These are phyloP conservation scores for Gynochthodes officinalis DNA, from an alignment of 257 asterid genomes.

Conservation along the genomic window DNA sequence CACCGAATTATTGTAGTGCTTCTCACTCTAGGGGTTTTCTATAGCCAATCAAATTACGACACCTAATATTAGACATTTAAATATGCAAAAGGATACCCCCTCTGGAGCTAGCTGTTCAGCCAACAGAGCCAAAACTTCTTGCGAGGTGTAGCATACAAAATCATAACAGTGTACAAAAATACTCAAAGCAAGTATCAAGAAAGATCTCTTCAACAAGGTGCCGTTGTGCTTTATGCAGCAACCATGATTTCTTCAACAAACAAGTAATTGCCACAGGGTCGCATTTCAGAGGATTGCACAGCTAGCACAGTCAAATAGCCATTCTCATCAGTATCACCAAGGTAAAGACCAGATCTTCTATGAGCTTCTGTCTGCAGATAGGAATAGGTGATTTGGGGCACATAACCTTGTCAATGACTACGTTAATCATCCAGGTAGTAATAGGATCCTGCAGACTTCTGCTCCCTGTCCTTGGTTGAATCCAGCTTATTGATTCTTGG, in stretches of 20 bases:
- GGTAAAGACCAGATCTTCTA: background rate
- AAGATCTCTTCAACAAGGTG: background rate
- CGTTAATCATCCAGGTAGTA: conserved; percentile 82
- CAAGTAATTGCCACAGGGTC: background rate
- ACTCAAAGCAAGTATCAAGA: background rate
- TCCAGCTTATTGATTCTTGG: conserved; percentile 96
- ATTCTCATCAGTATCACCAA: background rate
- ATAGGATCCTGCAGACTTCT: conserved; percentile 88
- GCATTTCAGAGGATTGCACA: background rate
- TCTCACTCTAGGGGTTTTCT: background rate
- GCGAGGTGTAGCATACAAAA: background rate
- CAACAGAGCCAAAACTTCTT: conserved; percentile 11
- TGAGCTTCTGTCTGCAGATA: background rate
- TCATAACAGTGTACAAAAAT: background rate
- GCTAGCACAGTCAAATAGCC: conserved; percentile 3
- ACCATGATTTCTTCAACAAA: background rate
- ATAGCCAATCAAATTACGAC: background rate
- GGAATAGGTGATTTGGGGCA: background rate
- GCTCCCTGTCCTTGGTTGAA: conserved; percentile 98
- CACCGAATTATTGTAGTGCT: background rate
- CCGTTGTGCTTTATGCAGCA: background rate
- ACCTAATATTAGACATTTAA: background rate
- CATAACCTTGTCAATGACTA: background rate
- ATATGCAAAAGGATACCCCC: background rate
- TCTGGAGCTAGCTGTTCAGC: background rate